Percentiles rank a stretch among this genome's conserved stretches.
Conservation (phyloP, 805 yeast genomes). For the Zygotorulaspora danielsina region DNA sequence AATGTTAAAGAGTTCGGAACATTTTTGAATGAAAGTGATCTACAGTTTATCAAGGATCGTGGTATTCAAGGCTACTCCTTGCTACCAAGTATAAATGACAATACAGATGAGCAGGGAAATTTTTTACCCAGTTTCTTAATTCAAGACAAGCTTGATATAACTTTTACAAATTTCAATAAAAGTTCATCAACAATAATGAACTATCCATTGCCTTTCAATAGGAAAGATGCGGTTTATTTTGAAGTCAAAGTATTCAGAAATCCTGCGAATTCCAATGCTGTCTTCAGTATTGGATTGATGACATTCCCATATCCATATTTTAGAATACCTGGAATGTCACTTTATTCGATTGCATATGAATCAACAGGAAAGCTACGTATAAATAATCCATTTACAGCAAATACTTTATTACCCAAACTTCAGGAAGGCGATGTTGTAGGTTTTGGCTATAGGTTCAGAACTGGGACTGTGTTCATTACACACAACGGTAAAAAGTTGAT, state of each 20-base stretch:
- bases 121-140: constrained; percentile 35
- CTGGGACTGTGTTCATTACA: constrained; percentile 87
- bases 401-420: constrained; percentile 41
- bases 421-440: constrained; percentile 91
- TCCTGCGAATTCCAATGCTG: constrained; percentile 38
- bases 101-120: constrained; percentile 31
- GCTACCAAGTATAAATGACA: constrained; percentile 35
- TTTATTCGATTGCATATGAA: constrained; percentile 68
- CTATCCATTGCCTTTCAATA: constrained; percentile 39
- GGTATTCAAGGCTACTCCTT: constrained; percentile 36
- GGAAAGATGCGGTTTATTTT: constrained; percentile 65
- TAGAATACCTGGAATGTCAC: constrained; percentile 68
- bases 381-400: constrained; percentile 53
- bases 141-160: constrained; percentile 35
- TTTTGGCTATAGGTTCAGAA: constrained; percentile 74
- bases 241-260: constrained; percentile 52
- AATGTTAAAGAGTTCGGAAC: constrained; percentile 32
- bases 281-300: constrained; percentile 60
- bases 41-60: constrained; percentile 32
- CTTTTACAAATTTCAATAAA: constrained; percentile 30
- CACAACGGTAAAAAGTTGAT: constrained; percentile 85
- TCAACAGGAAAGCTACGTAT: constrained; percentile 66
- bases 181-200: constrained; percentile 36
- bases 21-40: constrained; percentile 26
- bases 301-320: constrained; percentile 74